Evolutionary conservation across 495 filamentous ascomycete species (phyloP).

Genomic region (Penicillium longicatenatum): DNA sequence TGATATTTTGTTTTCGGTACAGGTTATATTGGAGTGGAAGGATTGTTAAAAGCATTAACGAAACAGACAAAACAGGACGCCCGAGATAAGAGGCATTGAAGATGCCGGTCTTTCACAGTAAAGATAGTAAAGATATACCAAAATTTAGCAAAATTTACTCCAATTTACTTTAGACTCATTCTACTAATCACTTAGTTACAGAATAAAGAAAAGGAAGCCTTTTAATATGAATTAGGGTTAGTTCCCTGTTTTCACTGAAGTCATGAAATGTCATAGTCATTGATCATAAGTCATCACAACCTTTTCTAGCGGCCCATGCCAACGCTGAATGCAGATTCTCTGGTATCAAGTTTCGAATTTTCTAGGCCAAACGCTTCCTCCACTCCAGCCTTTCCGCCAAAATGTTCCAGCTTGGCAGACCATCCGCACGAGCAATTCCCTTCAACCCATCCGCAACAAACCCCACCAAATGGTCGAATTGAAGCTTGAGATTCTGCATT

Average conservation of each 20-base stretch:
- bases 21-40: constrained; percentile 14
- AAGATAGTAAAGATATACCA: constrained; percentile 19
- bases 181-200: no score
- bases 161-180: neutral
- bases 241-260: neutral
- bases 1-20: constrained; percentile 16
- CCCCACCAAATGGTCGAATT: constrained; percentile 40
- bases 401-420: constrained; percentile 51
- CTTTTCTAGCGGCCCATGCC: neutral
- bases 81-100: constrained; percentile 3
- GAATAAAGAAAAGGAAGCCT: neutral
- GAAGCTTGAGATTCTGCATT: constrained; percentile 36
- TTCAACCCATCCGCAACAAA: constrained; percentile 51
- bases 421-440: constrained; percentile 47
- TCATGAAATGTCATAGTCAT: constrained; percentile 5
- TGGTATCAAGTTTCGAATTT: neutral
- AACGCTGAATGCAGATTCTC: constrained; percentile 1
- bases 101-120: constrained; percentile 7
- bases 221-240: neutral
- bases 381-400: constrained; percentile 49
- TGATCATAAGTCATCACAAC: constrained; percentile 8
- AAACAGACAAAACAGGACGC: neutral
- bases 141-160: constrained; percentile 12
- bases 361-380: constrained; percentile 17
- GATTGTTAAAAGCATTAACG: constrained; percentile 19